A percentile compares a stretch with the other conserved stretches of the same genome.
These are phyloP conservation scores for Coemansia sp. DNA, from an alignment of 192 early-diverging fungal species.

Conservation along the genomic window DNA sequence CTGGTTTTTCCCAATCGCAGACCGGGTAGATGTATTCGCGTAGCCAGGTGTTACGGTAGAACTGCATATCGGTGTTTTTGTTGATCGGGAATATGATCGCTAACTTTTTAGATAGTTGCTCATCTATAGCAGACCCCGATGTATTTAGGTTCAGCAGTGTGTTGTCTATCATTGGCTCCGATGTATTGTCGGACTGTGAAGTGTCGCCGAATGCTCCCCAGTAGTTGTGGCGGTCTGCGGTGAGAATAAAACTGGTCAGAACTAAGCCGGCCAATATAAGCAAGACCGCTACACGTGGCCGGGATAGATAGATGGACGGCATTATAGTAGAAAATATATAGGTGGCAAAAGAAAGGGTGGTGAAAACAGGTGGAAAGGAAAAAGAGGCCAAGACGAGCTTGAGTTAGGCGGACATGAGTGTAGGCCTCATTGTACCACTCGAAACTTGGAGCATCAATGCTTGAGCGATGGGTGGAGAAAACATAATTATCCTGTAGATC, in stretches of 20 bases:
- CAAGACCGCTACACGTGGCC: conserved; percentile 15
- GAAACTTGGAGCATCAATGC: no score
- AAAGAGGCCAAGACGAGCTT: neutral
- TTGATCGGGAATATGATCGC: conserved; percentile 49
- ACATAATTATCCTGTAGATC: no score
- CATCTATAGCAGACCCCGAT: no score
- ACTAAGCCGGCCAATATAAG: conserved; percentile 19
- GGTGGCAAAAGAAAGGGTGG: no score
- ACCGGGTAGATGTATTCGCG: conserved; percentile 44
- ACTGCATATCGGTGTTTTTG: conserved; percentile 53
- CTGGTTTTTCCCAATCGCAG: conserved; percentile 39
- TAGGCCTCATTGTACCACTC: no score
- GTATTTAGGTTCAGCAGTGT: no score
- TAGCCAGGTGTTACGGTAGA: conserved; percentile 50
- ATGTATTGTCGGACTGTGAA: neutral
- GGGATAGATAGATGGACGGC: neutral
- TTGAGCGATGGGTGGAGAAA: no score
- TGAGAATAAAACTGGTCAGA: conserved; percentile 16
- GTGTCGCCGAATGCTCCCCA: conserved; percentile 18
- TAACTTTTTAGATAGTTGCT: conserved; percentile 24
- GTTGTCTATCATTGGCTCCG: neutral
- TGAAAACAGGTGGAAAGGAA: neutral
- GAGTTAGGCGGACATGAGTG: no score
- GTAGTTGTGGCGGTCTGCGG: conserved; percentile 22
- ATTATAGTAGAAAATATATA: conserved; percentile 9